Evolutionary conservation across 306 rosid species (phyloP).

Genomic region (Castanopsis chinensis): DNA sequence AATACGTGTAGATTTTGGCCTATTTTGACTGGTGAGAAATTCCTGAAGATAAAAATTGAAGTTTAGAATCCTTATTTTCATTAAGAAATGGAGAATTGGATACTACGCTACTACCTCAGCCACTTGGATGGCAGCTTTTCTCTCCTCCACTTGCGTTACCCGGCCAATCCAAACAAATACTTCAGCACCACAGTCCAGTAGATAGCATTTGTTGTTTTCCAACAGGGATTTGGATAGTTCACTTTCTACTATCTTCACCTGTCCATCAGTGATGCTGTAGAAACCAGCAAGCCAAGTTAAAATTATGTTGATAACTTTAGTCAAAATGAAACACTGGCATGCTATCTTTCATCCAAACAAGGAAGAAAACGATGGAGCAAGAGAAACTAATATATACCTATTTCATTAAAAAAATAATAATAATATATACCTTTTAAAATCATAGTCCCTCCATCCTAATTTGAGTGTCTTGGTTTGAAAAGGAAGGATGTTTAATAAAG

Average conservation of each 20-base stretch:
- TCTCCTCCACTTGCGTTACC: constrained; percentile 93
- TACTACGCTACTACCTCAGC: constrained; percentile 71
- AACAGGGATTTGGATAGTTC: constrained; percentile 80
- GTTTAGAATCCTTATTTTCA: constrained; percentile 23
- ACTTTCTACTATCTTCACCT: constrained; percentile 69
- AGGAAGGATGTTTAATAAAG: not conserved
- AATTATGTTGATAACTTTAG: constrained; percentile 1
- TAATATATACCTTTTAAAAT: not conserved
- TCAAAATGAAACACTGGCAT: not conserved
- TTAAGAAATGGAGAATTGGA: constrained; percentile 24
- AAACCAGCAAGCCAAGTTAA: constrained; percentile 28
- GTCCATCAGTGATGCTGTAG: constrained; percentile 73
- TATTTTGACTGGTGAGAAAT: constrained; percentile 65
- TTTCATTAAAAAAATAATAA: too few species aligned
- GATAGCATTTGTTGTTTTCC: constrained; percentile 90
- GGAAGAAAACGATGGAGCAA: not conserved
- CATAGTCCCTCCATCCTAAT: not conserved
- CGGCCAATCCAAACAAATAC: constrained; percentile 94
- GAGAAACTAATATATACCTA: too few species aligned
- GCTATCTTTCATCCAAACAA: not conserved
- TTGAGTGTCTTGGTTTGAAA: not conserved
- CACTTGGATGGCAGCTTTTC: constrained; percentile 78
- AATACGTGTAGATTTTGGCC: constrained; percentile 83
- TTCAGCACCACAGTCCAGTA: constrained; percentile 93
- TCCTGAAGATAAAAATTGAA: constrained; percentile 54